Percentiles rank a stretch among this genome's conserved stretches.
Evolutionary conservation across 1,284 basidiomycete genomes (phyloP).

Genomic region (Vanrija humicola): DNA sequence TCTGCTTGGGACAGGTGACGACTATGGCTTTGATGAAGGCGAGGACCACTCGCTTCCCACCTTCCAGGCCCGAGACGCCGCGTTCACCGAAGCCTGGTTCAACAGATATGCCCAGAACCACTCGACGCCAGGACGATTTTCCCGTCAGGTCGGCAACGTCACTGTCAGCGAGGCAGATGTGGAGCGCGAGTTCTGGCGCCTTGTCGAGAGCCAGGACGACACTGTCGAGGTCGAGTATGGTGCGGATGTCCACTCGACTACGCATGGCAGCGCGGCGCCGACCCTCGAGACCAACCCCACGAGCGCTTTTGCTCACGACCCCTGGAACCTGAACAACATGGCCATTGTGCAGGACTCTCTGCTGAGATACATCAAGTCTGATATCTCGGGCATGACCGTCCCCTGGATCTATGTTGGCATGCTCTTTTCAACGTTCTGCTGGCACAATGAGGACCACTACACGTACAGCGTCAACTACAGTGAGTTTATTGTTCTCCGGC

Average conservation of each 20-base stretch:
- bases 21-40: conserved; percentile 98
- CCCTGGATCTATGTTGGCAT: conserved; percentile 99
- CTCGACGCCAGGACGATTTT: conserved; percentile 20
- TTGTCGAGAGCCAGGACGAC: conserved; percentile 82
- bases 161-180: conserved; percentile 80
- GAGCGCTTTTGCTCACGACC: conserved; percentile 80
- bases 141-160: conserved; percentile 58
- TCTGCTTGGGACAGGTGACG: conserved; percentile 87
- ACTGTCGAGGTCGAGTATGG: conserved; percentile 99
- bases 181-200: conserved; percentile 94
- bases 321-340: conserved; percentile 98
- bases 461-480: conserved; percentile 95
- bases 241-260: conserved; percentile 95
- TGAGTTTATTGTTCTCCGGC: conserved; percentile 51
- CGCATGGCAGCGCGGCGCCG: conserved; percentile 94
- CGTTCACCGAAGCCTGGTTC: conserved; percentile 88
- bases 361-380: conserved; percentile 84
- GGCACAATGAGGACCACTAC: conserved; percentile 99
- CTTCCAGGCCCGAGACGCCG: conserved; percentile 85
- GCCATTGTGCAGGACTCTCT: conserved; percentile 79
- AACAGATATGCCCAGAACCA: conserved; percentile 62
- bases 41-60: conserved; percentile 89
- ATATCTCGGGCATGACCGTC: conserved; percentile 99
- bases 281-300: conserved; percentile 88
- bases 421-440: conserved; percentile 98